These are phyloP conservation scores for Metschnikowia rubicola DNA, from an alignment of 805 yeast species.

Conservation along the genomic window DNA sequence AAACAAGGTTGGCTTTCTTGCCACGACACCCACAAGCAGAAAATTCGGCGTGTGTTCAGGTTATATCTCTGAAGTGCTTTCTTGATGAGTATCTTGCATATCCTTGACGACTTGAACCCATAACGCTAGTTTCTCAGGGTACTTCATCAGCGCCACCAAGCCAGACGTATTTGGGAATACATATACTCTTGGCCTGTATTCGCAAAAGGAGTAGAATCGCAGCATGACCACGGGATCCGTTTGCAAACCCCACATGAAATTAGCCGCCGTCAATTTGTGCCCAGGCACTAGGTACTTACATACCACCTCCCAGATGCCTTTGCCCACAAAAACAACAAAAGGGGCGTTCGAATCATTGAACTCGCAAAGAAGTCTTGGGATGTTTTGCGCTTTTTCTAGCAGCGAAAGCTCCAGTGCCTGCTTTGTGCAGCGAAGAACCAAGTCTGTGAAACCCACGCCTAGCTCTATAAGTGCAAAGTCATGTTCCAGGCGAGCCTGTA, in stretches of 20 bases:
- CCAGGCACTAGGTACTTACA: slow-evolving; percentile 32
- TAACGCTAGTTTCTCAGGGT: slow-evolving; percentile 40
- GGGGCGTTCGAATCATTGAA: slow-evolving; percentile 37
- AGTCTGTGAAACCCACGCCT: slow-evolving; percentile 66
- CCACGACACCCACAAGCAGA: too few species aligned
- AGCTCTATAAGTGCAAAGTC: slow-evolving; percentile 44
- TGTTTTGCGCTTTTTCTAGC: slow-evolving; percentile 53
- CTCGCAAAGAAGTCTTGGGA: slow-evolving; percentile 47
- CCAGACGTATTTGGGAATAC: slow-evolving; percentile 78
- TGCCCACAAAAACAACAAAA: slow-evolving; percentile 60
- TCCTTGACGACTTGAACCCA: slow-evolving; percentile 45
- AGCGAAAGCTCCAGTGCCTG: slow-evolving; percentile 51
- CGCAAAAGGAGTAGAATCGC: slow-evolving; percentile 15
- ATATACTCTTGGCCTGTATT: slow-evolving; percentile 32
- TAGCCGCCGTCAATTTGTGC: slow-evolving; percentile 21
- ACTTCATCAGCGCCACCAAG: slow-evolving; percentile 50
- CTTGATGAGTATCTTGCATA: not conserved
- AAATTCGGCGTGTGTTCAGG: too few species aligned
- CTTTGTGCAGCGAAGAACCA: slow-evolving; percentile 61
- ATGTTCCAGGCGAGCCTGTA: slow-evolving; percentile 24
- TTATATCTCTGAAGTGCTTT: too few species aligned
- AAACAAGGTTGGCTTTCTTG: too few species aligned
- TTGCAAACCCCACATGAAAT: slow-evolving; percentile 55
- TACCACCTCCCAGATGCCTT: slow-evolving; percentile 69
- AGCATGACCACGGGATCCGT: not conserved